Evolutionary conservation across 768 basidiomycete genomes (phyloP).

Genomic region (Phaffia australis): DNA sequence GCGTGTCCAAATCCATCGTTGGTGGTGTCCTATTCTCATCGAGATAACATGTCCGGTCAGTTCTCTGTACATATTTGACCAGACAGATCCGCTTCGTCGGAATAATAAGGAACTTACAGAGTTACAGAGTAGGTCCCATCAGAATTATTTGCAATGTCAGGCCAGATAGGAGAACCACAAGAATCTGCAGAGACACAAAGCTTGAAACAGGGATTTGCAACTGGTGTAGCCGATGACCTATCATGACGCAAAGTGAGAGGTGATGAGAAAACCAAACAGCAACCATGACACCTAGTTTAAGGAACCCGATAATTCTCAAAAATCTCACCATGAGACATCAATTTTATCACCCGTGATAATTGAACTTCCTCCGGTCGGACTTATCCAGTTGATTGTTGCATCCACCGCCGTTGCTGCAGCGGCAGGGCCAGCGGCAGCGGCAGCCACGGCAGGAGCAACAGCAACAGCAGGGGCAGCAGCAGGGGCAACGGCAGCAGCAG

Average conservation of each 20-base stretch:
- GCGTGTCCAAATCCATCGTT: constrained; percentile 9
- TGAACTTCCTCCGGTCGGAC: not conserved
- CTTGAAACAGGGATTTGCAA: constrained; percentile 3
- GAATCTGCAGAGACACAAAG: not conserved
- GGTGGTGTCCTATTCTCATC: constrained; percentile 1
- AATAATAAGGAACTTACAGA: not conserved
- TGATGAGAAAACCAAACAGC: too few relatives aligned
- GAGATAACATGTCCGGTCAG: not conserved
- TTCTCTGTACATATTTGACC: not conserved
- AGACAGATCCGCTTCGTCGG: too few relatives aligned
- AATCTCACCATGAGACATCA: not conserved
- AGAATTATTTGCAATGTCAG: constrained; percentile 1
- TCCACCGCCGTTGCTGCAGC: not conserved
- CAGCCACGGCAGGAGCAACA: not conserved
- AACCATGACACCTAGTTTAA: not conserved
- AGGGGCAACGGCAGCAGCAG: not conserved
- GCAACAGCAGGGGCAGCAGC: not conserved
- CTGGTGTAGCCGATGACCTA: constrained; percentile 4
- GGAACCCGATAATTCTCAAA: not conserved
- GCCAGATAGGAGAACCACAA: constrained; percentile 13
- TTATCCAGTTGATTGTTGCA: constrained; percentile 1
- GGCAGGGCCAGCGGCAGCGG: not conserved
- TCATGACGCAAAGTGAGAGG: not conserved
- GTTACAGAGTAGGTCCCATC: constrained; percentile 1
- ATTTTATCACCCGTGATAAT: constrained; percentile 2